These are phyloP conservation scores for Talaromyces atroroseus DNA, from an alignment of 2,329 filamentous ascomycete species.

Conservation along the genomic window DNA sequence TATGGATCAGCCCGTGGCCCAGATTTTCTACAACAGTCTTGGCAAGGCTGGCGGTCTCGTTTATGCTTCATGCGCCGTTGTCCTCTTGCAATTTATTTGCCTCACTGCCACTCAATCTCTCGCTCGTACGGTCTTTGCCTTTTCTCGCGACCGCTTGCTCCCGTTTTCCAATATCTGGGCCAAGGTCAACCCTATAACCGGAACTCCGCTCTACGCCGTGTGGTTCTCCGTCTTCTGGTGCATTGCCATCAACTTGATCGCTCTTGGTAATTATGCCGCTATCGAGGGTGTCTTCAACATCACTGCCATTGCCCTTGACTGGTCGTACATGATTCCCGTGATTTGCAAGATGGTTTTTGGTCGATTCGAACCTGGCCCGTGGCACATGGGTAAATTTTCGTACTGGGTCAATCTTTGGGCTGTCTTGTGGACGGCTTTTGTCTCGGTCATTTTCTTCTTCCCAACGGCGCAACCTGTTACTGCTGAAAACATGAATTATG, in stretches of 20 bases:
- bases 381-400: slow-evolving; percentile 45
- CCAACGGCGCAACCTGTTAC: slow-evolving; percentile 46
- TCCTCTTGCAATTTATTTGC: slow-evolving; percentile 29
- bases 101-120: slow-evolving; percentile 34
- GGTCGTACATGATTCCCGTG: slow-evolving; percentile 52
- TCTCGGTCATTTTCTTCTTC: slow-evolving; percentile 51
- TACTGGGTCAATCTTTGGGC: slow-evolving; percentile 44
- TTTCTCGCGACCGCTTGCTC: slow-evolving; percentile 49
- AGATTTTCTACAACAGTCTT: slow-evolving; percentile 55
- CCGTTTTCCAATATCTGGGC: slow-evolving; percentile 47
- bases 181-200: slow-evolving; percentile 45
- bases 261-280: slow-evolving; percentile 49
- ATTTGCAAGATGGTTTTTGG: slow-evolving; percentile 47
- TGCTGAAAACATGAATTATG: slow-evolving; percentile 36
- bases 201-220: slow-evolving; percentile 50
- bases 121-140: slow-evolving; percentile 52
- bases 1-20: slow-evolving; percentile 51
- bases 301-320: slow-evolving; percentile 38
- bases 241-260: slow-evolving; percentile 55
- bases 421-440: slow-evolving; percentile 50
- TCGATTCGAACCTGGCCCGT: slow-evolving; percentile 49
- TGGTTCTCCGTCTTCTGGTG: slow-evolving; percentile 53
- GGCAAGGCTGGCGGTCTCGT: slow-evolving; percentile 48
- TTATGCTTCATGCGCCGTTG: slow-evolving; percentile 52
- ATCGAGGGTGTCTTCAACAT: slow-evolving; percentile 43